Conservation (phyloP, 805 yeast genomes). For the Kazachstania viticola region DNA sequence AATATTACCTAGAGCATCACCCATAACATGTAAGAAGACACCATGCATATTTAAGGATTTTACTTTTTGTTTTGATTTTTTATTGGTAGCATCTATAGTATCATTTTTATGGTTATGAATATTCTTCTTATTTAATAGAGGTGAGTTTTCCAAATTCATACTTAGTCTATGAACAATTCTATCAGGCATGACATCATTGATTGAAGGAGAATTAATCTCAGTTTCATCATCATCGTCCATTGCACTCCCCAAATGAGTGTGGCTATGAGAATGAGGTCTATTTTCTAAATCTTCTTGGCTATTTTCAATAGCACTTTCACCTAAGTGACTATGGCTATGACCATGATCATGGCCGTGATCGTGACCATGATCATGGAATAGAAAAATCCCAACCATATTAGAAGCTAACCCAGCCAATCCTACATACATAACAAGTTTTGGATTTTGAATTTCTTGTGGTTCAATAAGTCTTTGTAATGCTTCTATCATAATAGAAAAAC, state of each 20-base stretch:
- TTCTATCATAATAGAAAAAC: conserved; percentile 85
- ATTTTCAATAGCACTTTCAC: not conserved
- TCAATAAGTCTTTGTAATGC: conserved; percentile 81
- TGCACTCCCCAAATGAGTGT: not conserved
- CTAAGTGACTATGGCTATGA: conserved; percentile 32
- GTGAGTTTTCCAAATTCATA: conserved; percentile 30
- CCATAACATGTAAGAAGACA: conserved; percentile 86
- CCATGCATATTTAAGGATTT: conserved; percentile 95
- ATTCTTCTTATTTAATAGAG: conserved; percentile 14
- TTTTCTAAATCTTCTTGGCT: conserved; percentile 3
- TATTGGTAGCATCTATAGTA: conserved; percentile 1
- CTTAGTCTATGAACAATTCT: conserved; percentile 16
- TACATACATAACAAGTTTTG: conserved; percentile 70
- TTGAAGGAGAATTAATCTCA: not conserved
- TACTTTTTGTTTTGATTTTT: conserved; percentile 11
- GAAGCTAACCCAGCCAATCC: conserved; percentile 78
- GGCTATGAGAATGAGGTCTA: conserved; percentile 18
- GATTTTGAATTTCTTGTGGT: conserved; percentile 70
- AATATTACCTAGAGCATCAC: conserved; percentile 90
- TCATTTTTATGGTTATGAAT: not conserved
- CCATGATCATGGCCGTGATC: conserved; percentile 45
- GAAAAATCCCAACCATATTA: conserved; percentile 68
- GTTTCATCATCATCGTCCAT: not conserved
- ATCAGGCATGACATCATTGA: conserved; percentile 19
- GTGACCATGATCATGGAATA: conserved; percentile 59